Percentiles rank a stretch among this genome's conserved stretches.
These are phyloP conservation scores for Hygrophorus russula DNA, from an alignment of 768 basidiomycete genomes.

Conservation along the genomic window DNA sequence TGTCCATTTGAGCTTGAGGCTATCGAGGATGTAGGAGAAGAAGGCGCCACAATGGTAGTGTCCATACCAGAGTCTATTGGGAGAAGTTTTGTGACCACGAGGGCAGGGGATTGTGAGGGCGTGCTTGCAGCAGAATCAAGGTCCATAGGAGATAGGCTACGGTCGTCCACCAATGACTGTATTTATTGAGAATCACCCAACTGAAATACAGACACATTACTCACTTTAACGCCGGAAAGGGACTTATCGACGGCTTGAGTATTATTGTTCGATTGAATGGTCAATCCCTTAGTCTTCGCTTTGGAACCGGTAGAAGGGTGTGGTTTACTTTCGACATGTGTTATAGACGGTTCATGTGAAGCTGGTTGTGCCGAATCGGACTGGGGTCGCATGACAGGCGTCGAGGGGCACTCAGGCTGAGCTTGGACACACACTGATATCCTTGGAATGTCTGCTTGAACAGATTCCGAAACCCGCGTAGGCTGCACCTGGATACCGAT, in stretches of 20 bases:
- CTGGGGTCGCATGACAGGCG: neutral
- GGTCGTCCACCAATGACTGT: constrained; percentile 19
- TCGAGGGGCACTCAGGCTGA: constrained; percentile 8
- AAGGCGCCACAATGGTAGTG: constrained; percentile 1
- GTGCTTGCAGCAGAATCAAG: constrained; percentile 37
- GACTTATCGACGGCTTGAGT: neutral
- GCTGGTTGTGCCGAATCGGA: neutral
- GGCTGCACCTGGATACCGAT: constrained; percentile 35
- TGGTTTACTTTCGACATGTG: too few relatives aligned
- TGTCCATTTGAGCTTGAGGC: constrained; percentile 16
- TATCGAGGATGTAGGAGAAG: constrained; percentile 12
- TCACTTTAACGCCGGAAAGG: neutral
- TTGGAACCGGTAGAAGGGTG: too few relatives aligned
- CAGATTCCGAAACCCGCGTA: constrained; percentile 22
- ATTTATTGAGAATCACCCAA: neutral
- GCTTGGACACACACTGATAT: constrained; percentile 15
- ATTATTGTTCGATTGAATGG: too few relatives aligned
- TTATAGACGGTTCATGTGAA: too few relatives aligned
- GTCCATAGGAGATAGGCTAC: constrained; percentile 54
- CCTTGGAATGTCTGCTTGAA: constrained; percentile 19
- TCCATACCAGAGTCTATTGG: neutral
- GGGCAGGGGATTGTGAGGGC: constrained; percentile 10
- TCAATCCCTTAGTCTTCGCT: too few relatives aligned
- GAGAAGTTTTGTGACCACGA: neutral
- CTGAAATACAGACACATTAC: too few relatives aligned